phyloP scores from a whole-genome alignment of 2,329 filamentous ascomycete species.

The Pestalotiopsis sp. region DNA sequence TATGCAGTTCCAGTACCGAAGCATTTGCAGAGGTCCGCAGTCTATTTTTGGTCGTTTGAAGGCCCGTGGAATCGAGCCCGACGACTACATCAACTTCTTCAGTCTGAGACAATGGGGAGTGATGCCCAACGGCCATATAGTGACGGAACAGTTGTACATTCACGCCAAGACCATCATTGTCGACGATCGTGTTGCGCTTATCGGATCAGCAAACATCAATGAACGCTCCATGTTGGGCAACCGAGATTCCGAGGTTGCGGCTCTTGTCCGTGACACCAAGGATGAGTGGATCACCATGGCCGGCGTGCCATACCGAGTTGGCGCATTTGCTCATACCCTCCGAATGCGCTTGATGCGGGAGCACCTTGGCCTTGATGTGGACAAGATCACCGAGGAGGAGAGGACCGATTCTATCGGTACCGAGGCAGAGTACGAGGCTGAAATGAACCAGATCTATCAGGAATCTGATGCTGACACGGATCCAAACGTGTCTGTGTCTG shows the following conservation, averaged over 20 bases:
- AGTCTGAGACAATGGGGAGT: slow-evolving; percentile 90
- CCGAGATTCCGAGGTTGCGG: slow-evolving; percentile 89
- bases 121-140: slow-evolving; percentile 81
- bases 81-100: slow-evolving; percentile 96
- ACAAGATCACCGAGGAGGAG: slow-evolving; percentile 83
- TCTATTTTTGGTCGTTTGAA: slow-evolving; percentile 90
- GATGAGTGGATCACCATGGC: slow-evolving; percentile 93
- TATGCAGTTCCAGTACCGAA: slow-evolving; percentile 95
- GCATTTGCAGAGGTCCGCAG: slow-evolving; percentile 88
- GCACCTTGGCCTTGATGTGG: slow-evolving; percentile 93
- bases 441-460: slow-evolving; percentile 67
- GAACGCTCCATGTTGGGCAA: slow-evolving; percentile 93
- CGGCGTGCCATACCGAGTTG: slow-evolving; percentile 85
- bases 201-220: slow-evolving; percentile 98
- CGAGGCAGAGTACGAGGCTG: slow-evolving; percentile 31
- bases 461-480: slow-evolving; percentile 34
- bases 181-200: slow-evolving; percentile 89
- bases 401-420: slow-evolving; percentile 49
- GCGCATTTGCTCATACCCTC: slow-evolving; percentile 88
- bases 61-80: slow-evolving; percentile 81
- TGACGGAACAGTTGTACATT: slow-evolving; percentile 97
- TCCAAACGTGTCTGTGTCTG: slow-evolving; percentile 9
- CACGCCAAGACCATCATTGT: slow-evolving; percentile 97
- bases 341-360: slow-evolving; percentile 95
- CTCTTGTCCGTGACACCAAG: slow-evolving; percentile 88